A percentile compares a stretch with the other conserved stretches of the same genome.
These are phyloP conservation scores for Coniochaeta ligniaria DNA, from an alignment of 2,329 filamentous ascomycete species.

Conservation along the genomic window DNA sequence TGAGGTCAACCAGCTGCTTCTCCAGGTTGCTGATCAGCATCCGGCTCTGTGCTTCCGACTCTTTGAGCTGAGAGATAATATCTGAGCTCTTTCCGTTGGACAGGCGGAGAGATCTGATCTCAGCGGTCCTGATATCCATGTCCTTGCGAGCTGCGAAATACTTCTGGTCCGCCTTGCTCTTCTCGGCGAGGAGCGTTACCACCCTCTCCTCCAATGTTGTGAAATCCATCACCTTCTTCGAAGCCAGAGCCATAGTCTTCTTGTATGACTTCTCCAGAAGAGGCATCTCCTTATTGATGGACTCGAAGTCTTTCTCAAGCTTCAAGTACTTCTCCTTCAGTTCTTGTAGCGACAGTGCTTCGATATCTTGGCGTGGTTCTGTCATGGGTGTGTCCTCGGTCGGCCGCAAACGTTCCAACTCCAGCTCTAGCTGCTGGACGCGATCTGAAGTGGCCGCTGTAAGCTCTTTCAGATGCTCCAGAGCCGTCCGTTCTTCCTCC, in stretches of 20 bases:
- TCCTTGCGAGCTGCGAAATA: conserved; percentile 95
- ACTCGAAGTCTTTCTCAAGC: conserved; percentile 70
- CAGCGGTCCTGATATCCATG: conserved; percentile 75
- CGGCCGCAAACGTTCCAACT: conserved; percentile 64
- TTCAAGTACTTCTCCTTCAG: conserved; percentile 66
- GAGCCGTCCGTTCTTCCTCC: conserved; percentile 65
- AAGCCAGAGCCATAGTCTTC: conserved; percentile 76
- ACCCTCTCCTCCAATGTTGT: conserved; percentile 71
- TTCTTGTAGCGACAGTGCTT: conserved; percentile 60
- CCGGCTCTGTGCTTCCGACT: conserved; percentile 72
- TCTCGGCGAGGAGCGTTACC: conserved; percentile 70
- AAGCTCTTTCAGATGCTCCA: conserved; percentile 72
- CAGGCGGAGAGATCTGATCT: conserved; percentile 69
- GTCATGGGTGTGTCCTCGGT: conserved; percentile 38
- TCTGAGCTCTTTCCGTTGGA: conserved; percentile 89
- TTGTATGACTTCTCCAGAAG: conserved; percentile 89
- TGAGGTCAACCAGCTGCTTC: conserved; percentile 80
- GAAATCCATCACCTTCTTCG: conserved; percentile 80
- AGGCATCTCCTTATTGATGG: conserved; percentile 80
- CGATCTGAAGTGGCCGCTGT: conserved; percentile 71
- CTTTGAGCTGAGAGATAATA: conserved; percentile 89
- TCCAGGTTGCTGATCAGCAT: conserved; percentile 76
- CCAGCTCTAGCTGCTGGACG: conserved; percentile 74
- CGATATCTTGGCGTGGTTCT: conserved; percentile 39
- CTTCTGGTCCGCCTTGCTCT: conserved; percentile 94